These are phyloP conservation scores for Sambucus nigra DNA, from an alignment of 129 eudicot genomes.

Conservation along the genomic window DNA sequence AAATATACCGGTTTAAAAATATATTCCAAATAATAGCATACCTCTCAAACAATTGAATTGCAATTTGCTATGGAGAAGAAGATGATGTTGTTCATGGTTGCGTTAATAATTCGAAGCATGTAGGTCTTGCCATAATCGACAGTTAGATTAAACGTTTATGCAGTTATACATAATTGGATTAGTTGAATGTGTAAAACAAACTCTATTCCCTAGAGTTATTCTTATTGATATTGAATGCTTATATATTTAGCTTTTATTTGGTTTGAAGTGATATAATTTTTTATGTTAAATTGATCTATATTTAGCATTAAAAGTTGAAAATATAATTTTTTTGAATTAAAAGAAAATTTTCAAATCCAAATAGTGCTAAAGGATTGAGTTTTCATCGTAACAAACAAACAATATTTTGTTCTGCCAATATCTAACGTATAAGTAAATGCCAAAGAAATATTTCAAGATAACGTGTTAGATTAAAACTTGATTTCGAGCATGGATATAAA, in stretches of 20 bases:
- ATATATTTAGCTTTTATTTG: no score
- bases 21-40: no score
- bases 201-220: not conserved
- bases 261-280: no score
- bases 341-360: no score
- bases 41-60: no score
- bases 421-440: not conserved
- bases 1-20: no score
- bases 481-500: slow-evolving; percentile 31
- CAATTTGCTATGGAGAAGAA: slow-evolving; percentile 39
- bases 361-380: no score
- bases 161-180: not conserved
- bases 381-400: not conserved
- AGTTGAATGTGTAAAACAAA: not conserved
- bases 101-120: slow-evolving; percentile 51
- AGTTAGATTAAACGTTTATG: slow-evolving; percentile 34
- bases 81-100: slow-evolving; percentile 51
- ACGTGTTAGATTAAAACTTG: slow-evolving; percentile 15
- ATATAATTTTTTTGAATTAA: no score
- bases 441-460: not conserved
- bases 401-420: not conserved
- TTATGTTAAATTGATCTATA: no score
- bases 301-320: no score
- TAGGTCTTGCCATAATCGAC: slow-evolving; percentile 54
- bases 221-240: no score